These are phyloP conservation scores for Pouteria campechiana DNA, from an alignment of 179 eudicot genomes.

Conservation along the genomic window DNA sequence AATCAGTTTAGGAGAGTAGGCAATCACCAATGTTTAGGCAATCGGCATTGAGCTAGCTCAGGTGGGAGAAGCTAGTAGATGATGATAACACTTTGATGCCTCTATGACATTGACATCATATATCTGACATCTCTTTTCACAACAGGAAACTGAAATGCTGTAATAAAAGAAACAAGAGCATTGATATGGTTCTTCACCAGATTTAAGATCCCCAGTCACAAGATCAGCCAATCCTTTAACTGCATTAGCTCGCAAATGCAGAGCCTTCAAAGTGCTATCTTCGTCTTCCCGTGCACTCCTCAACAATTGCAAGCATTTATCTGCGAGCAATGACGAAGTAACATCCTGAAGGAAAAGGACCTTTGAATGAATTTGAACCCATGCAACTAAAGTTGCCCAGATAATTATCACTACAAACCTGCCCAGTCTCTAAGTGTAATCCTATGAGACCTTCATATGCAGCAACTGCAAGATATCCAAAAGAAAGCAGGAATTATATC, in stretches of 20 bases:
- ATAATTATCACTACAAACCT: conserved; percentile 26
- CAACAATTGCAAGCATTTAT: conserved; percentile 45
- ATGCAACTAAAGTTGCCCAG: not conserved
- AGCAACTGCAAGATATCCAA: conserved; percentile 48
- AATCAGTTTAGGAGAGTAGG: too few species aligned
- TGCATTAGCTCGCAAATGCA: conserved; percentile 47
- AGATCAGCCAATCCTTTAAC: conserved; percentile 71
- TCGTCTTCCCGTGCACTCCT: too few species aligned
- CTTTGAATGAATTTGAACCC: not conserved
- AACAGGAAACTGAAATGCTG: too few species aligned
- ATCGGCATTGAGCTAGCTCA: too few species aligned
- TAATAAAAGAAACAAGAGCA: not conserved
- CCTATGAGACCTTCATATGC: conserved; percentile 83
- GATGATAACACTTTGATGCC: too few species aligned
- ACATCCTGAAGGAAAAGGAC: conserved; percentile 42
- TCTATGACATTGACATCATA: too few species aligned
- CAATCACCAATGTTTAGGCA: too few species aligned
- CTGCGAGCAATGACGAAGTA: conserved; percentile 63
- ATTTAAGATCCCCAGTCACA: conserved; percentile 40
- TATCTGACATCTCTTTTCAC: too few species aligned
- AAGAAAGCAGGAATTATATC: not conserved
- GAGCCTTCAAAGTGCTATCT: conserved; percentile 20
- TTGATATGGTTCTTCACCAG: conserved; percentile 26
- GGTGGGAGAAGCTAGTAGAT: too few species aligned
- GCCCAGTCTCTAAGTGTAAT: conserved; percentile 57